These are phyloP conservation scores for Cyclotella sp. DNA, from an alignment of 108 stramenopile genomes.

Conservation along the genomic window DNA sequence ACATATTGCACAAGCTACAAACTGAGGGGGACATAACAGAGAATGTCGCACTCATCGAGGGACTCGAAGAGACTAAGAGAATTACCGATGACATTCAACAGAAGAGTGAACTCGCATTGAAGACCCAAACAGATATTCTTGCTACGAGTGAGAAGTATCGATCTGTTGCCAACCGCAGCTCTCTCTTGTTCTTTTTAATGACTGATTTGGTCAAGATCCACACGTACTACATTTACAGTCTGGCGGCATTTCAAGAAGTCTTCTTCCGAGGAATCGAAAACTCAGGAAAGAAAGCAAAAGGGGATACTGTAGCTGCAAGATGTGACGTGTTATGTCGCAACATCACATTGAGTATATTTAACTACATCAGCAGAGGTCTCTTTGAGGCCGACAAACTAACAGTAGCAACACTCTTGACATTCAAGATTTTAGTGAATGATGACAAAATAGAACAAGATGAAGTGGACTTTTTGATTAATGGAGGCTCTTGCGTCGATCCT, in stretches of 20 bases:
- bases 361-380: slow-evolving; percentile 77
- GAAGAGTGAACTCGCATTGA: slow-evolving; percentile 57
- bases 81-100: slow-evolving; percentile 74
- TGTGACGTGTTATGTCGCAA: slow-evolving; percentile 63
- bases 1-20: slow-evolving; percentile 71
- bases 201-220: slow-evolving; percentile 83
- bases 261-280: slow-evolving; percentile 80
- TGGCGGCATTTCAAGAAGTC: slow-evolving; percentile 80
- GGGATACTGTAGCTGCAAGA: slow-evolving; percentile 40
- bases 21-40: slow-evolving; percentile 83
- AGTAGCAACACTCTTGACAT: slow-evolving; percentile 71
- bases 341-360: slow-evolving; percentile 74
- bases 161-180: slow-evolving; percentile 74
- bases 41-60: slow-evolving; percentile 78
- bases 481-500: slow-evolving; percentile 61
- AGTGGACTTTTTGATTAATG: slow-evolving; percentile 65
- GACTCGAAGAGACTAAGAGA: slow-evolving; percentile 78
- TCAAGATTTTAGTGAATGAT: slow-evolving; percentile 75
- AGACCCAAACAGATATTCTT: slow-evolving; percentile 64
- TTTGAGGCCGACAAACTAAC: slow-evolving; percentile 84
- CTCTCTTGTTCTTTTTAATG: slow-evolving; percentile 86
- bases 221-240: slow-evolving; percentile 85
- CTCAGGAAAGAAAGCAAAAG: not conserved
- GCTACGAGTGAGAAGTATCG: slow-evolving; percentile 79
- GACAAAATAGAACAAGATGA: slow-evolving; percentile 58